These are phyloP conservation scores for Fusarium napiforme DNA, from an alignment of 2,329 filamentous ascomycete species.

Conservation along the genomic window DNA sequence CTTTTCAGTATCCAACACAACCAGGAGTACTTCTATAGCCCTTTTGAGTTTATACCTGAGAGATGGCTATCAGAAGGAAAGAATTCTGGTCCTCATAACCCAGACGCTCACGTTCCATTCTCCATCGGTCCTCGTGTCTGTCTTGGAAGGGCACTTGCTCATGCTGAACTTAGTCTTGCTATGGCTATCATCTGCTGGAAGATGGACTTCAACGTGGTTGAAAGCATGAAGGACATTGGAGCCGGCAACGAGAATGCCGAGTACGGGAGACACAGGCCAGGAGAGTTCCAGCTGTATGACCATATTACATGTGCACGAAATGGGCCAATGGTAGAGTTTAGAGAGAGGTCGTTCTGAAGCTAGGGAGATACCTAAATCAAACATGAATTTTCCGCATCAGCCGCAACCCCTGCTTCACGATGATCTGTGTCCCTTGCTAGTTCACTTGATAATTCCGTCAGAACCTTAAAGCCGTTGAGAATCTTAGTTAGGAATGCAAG, in stretches of 20 bases:
- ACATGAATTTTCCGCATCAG: background rate
- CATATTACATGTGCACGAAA: background rate
- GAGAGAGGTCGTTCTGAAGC: background rate
- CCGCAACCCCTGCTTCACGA: background rate
- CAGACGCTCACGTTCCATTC: background rate
- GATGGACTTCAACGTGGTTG: background rate
- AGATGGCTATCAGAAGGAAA: background rate
- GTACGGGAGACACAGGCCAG: background rate
- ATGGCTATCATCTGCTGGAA: slow-evolving; percentile 2
- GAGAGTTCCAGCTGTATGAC: background rate
- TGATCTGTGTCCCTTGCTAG: background rate
- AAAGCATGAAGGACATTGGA: slow-evolving; percentile 1
- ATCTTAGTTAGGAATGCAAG: background rate
- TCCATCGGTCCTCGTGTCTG: background rate
- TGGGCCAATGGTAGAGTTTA: background rate
- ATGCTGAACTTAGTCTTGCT: background rate
- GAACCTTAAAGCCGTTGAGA: background rate
- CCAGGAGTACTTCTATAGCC: background rate
- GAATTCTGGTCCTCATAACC: background rate
- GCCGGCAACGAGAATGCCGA: background rate
- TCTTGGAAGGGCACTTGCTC: background rate
- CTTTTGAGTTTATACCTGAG: background rate
- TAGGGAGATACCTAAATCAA: background rate
- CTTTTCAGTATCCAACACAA: background rate
- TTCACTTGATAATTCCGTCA: background rate